phyloP scores from a whole-genome alignment of 2,329 filamentous ascomycete genomes.

The Mycosphaerella arachidis region DNA sequence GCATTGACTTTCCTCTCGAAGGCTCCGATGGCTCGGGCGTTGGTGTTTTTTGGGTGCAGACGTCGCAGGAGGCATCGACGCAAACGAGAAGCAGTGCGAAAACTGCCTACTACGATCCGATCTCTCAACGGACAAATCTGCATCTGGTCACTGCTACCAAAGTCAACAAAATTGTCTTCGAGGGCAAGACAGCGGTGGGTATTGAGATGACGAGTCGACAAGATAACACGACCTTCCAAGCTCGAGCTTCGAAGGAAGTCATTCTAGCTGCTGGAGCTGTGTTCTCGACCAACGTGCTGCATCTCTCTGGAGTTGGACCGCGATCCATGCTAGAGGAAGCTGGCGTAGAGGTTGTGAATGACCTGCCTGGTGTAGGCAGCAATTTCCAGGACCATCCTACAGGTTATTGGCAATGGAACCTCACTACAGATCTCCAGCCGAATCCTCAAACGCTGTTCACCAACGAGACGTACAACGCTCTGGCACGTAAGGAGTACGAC shows the following conservation, averaged over 20 bases:
- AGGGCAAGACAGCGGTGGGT: constrained; percentile 6
- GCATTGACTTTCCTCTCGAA: constrained; percentile 18
- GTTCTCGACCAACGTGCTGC: constrained; percentile 54
- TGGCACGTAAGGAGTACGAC: constrained; percentile 10
- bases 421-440: constrained; percentile 10
- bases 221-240: neutral
- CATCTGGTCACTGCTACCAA: constrained; percentile 7
- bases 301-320: constrained; percentile 56
- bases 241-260: neutral
- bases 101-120: constrained; percentile 30
- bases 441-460: constrained; percentile 8
- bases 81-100: constrained; percentile 35
- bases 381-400: constrained; percentile 48
- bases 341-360: constrained; percentile 40
- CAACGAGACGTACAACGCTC: constrained; percentile 9
- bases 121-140: constrained; percentile 29
- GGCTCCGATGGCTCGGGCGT: constrained; percentile 25
- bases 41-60: constrained; percentile 36
- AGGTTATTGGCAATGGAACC: constrained; percentile 14
- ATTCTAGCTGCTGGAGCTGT: constrained; percentile 55
- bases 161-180: neutral
- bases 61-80: constrained; percentile 32
- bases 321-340: constrained; percentile 38
- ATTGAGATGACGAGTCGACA: neutral
- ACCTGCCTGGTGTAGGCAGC: constrained; percentile 41